These are phyloP conservation scores for Aspergillus proliferans DNA, from an alignment of 2,329 filamentous ascomycete genomes.

Conservation along the genomic window DNA sequence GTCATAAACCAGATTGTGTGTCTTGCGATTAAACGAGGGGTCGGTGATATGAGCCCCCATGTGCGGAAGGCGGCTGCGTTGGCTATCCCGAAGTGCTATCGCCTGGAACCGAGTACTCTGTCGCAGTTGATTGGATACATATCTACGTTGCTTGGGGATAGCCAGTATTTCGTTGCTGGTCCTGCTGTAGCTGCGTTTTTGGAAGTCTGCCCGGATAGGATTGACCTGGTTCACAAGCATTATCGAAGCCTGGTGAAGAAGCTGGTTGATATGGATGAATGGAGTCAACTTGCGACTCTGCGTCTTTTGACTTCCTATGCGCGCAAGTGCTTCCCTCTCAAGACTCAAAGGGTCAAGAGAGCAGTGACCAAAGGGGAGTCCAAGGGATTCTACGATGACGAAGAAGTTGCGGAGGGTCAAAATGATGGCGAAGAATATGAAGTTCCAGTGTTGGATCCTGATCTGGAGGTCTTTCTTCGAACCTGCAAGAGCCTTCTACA, in stretches of 20 bases:
- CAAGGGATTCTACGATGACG: constrained; percentile 67
- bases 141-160: constrained; percentile 71
- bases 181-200: constrained; percentile 85
- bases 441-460: constrained; percentile 63
- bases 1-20: constrained; percentile 98
- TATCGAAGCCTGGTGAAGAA: constrained; percentile 82
- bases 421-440: constrained; percentile 48
- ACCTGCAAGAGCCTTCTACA: constrained; percentile 78
- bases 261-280: constrained; percentile 98
- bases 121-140: constrained; percentile 83
- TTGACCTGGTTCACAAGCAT: constrained; percentile 85
- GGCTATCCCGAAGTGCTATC: constrained; percentile 92
- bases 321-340: constrained; percentile 76
- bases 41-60: constrained; percentile 87
- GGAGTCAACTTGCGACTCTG: constrained; percentile 83
- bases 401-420: constrained; percentile 35
- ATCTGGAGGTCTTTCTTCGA: constrained; percentile 74
- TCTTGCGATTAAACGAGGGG: constrained; percentile 88
- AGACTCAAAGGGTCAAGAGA: constrained; percentile 54
- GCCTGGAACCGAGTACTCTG: constrained; percentile 75
- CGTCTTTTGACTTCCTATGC: constrained; percentile 78
- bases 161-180: constrained; percentile 93
- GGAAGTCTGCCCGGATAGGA: constrained; percentile 78
- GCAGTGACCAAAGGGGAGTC: constrained; percentile 51
- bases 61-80: constrained; percentile 89